These are phyloP conservation scores for Suillus cothurnatus DNA, from an alignment of 768 basidiomycete genomes.

Conservation along the genomic window DNA sequence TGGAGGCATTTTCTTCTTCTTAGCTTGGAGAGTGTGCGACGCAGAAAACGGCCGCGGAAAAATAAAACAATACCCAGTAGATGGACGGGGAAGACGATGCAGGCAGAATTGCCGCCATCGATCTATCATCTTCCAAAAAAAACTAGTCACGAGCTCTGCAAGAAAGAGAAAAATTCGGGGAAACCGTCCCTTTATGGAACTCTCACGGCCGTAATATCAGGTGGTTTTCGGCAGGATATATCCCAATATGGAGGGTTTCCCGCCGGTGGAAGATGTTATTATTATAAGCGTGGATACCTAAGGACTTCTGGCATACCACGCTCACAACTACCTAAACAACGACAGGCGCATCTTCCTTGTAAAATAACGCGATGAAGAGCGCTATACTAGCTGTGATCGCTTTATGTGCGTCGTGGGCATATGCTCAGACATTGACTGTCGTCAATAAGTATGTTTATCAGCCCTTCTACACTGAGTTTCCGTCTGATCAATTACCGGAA, in stretches of 20 bases:
- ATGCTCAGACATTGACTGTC: constrained; percentile 52
- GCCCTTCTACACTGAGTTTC: not conserved
- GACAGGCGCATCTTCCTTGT: constrained; percentile 10
- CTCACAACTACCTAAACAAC: constrained; percentile 4
- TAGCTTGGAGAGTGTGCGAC: constrained; percentile 40
- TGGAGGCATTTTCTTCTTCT: constrained; percentile 86
- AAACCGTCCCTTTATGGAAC: not conserved
- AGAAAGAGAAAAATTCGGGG: constrained; percentile 2
- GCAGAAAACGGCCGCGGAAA: constrained; percentile 37
- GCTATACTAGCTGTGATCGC: constrained; percentile 19
- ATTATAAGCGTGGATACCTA: not conserved
- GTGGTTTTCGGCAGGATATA: not conserved
- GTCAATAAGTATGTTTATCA: constrained; percentile 46
- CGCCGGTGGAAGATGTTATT: constrained; percentile 1
- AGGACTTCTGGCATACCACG: not conserved
- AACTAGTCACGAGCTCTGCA: constrained; percentile 8
- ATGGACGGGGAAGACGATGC: constrained; percentile 19
- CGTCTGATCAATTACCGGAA: constrained; percentile 17
- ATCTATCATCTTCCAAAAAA: constrained; percentile 33
- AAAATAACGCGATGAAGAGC: constrained; percentile 19
- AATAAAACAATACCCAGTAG: constrained; percentile 13
- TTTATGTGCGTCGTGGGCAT: constrained; percentile 18
- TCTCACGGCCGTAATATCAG: constrained; percentile 2
- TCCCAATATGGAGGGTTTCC: not conserved
- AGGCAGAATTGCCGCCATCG: constrained; percentile 11